Conservation (phyloP, 148 eudicot species). For the Cornus florida region DNA sequence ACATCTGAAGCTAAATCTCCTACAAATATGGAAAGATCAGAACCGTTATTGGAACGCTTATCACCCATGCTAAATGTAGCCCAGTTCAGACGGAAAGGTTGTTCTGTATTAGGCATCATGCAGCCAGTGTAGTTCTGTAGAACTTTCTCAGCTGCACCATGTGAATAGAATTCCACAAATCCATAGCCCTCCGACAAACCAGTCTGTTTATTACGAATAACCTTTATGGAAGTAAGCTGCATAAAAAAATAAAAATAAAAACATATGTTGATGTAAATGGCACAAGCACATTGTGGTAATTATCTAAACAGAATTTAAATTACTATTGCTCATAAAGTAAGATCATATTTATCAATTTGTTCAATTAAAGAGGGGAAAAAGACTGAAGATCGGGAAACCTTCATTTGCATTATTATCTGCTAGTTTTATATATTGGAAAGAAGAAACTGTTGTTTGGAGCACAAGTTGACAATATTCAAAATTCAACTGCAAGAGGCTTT, state of each 20-base stretch:
- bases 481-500: too few relatives aligned
- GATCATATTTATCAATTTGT: too few relatives aligned
- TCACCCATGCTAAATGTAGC: constrained; percentile 94
- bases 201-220: constrained; percentile 92
- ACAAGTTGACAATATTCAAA: too few relatives aligned
- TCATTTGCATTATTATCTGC: too few relatives aligned
- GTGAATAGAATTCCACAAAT: constrained; percentile 78
- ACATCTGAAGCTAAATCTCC: constrained; percentile 99
- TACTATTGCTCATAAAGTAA: too few relatives aligned
- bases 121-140: constrained; percentile 54
- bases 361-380: too few relatives aligned
- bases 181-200: constrained; percentile 91
- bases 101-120: constrained; percentile 84
- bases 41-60: constrained; percentile 76
- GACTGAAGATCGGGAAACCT: too few relatives aligned
- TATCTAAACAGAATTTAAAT: neutral
- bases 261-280: constrained; percentile 8
- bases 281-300: neutral
- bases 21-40: constrained; percentile 93
- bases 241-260: constrained; percentile 3
- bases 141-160: constrained; percentile 75
- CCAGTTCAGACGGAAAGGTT: constrained; percentile 90
- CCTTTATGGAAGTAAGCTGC: constrained; percentile 71
- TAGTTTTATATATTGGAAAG: too few relatives aligned
- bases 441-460: too few relatives aligned